These are phyloP conservation scores for Pulveroboletus sp. DNA, from an alignment of 768 basidiomycete genomes.

Conservation along the genomic window DNA sequence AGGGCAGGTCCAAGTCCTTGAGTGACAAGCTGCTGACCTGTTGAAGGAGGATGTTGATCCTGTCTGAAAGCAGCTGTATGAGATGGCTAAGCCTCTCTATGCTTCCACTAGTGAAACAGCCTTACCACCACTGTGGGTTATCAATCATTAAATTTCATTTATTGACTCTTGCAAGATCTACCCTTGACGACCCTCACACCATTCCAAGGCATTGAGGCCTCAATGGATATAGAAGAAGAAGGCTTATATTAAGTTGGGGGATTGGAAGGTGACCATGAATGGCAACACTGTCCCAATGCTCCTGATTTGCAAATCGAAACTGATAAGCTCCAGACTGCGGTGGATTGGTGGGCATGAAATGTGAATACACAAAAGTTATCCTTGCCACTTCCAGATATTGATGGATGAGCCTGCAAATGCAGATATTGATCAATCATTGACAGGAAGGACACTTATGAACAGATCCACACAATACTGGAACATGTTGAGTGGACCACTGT, in stretches of 20 bases:
- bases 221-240: slow-evolving; percentile 1
- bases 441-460: too few species aligned
- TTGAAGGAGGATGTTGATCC: background rate
- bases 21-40: background rate
- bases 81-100: background rate
- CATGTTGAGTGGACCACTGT: too few species aligned
- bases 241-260: background rate
- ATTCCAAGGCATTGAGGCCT: background rate
- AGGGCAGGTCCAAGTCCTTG: background rate
- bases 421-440: too few species aligned
- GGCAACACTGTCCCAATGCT: slow-evolving; percentile 3
- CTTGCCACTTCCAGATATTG: too few species aligned
- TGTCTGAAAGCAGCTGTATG: slow-evolving; percentile 6
- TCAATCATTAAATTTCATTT: background rate
- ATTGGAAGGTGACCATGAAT: background rate
- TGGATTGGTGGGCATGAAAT: slow-evolving; percentile 11
- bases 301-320: background rate
- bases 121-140: background rate
- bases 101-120: background rate
- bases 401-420: too few species aligned
- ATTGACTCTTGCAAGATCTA: too few species aligned
- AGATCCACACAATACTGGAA: too few species aligned
- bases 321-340: background rate
- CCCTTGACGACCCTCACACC: background rate
- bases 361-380: slow-evolving; percentile 18